Percentiles rank a stretch among this genome's conserved stretches.
Evolutionary conservation across 257 asterid species (phyloP).

Genomic region (Mitragyna speciosa): DNA sequence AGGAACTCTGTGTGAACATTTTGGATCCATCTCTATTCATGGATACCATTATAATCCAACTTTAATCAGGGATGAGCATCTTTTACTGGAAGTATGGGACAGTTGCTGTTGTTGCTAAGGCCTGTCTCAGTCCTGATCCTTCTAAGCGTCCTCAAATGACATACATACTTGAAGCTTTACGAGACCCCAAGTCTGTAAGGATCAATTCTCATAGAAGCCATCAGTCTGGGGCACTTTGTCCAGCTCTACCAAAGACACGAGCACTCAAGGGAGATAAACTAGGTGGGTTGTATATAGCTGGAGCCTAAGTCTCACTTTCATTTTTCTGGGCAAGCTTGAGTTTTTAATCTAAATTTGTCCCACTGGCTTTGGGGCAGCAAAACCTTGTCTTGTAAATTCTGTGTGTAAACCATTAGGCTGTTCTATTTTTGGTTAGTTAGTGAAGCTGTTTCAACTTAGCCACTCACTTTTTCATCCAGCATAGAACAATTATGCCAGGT

Average conservation of each 20-base stretch:
- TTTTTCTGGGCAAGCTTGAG: too few relatives aligned
- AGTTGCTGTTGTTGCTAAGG: constrained; percentile 10
- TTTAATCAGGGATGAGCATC: not conserved
- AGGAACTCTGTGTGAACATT: not conserved
- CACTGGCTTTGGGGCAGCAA: too few relatives aligned
- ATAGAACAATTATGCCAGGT: too few relatives aligned
- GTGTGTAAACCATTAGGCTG: too few relatives aligned
- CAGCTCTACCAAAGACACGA: constrained; percentile 25
- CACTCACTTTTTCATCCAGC: too few relatives aligned
- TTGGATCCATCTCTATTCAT: not conserved
- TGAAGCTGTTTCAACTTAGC: too few relatives aligned
- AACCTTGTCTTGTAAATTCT: too few relatives aligned
- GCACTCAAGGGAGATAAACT: too few relatives aligned
- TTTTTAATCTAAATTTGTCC: too few relatives aligned
- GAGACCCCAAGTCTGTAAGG: constrained; percentile 46
- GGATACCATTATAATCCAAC: not conserved
- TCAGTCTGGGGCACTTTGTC: constrained; percentile 57
- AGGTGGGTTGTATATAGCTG: too few relatives aligned
- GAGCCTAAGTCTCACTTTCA: too few relatives aligned
- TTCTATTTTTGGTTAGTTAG: too few relatives aligned
- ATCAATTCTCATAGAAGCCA: constrained; percentile 65
- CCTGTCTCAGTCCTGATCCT: constrained; percentile 5
- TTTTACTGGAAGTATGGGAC: not conserved
- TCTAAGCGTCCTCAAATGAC: constrained; percentile 55
- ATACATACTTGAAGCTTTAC: constrained; percentile 58